A percentile compares a stretch with the other conserved stretches of the same genome.
phyloP scores from a whole-genome alignment of 768 basidiomycete species.

The Pulveroboletus sp. region DNA sequence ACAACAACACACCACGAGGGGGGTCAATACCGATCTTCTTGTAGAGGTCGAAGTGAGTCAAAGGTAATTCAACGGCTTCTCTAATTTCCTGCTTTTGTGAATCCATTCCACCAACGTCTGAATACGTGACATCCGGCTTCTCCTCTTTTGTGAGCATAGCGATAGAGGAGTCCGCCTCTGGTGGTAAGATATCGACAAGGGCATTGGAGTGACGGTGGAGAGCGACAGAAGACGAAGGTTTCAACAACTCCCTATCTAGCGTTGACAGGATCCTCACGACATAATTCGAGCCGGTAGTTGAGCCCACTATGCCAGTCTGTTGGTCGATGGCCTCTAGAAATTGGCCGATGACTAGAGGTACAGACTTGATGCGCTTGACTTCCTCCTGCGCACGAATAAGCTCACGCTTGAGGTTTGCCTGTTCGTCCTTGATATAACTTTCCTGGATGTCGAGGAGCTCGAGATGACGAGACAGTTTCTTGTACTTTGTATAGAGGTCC shows the following conservation, averaged over 20 bases:
- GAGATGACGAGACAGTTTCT: conserved; percentile 89
- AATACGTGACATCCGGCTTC: conserved; percentile 89
- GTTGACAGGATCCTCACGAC: conserved; percentile 97
- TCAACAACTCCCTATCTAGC: conserved; percentile 92
- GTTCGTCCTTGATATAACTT: conserved; percentile 98
- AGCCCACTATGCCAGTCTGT: conserved; percentile 93
- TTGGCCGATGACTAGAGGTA: conserved; percentile 98
- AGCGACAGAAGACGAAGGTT: conserved; percentile 97
- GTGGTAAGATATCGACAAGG: conserved; percentile 95
- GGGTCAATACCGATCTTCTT: conserved; percentile 99
- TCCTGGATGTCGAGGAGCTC: conserved; percentile 94
- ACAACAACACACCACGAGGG: conserved; percentile 92
- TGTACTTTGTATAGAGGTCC: conserved; percentile 96
- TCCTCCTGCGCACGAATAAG: conserved; percentile 98
- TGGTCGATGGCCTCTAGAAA: conserved; percentile 99
- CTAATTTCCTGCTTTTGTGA: conserved; percentile 97
- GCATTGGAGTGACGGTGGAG: conserved; percentile 98
- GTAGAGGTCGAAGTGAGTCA: conserved; percentile 97
- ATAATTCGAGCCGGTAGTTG: conserved; percentile 96
- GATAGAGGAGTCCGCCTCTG: conserved; percentile 97
- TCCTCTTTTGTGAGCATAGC: conserved; percentile 92
- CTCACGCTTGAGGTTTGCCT: conserved; percentile 95
- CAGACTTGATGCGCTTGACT: conserved; percentile 98
- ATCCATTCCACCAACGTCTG: conserved; percentile 97
- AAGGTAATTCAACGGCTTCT: conserved; percentile 94